Percentiles rank a stretch among this genome's conserved stretches.
These are phyloP conservation scores for Epichloe coenophiala DNA, from an alignment of 2,329 filamentous ascomycete species.

Conservation along the genomic window DNA sequence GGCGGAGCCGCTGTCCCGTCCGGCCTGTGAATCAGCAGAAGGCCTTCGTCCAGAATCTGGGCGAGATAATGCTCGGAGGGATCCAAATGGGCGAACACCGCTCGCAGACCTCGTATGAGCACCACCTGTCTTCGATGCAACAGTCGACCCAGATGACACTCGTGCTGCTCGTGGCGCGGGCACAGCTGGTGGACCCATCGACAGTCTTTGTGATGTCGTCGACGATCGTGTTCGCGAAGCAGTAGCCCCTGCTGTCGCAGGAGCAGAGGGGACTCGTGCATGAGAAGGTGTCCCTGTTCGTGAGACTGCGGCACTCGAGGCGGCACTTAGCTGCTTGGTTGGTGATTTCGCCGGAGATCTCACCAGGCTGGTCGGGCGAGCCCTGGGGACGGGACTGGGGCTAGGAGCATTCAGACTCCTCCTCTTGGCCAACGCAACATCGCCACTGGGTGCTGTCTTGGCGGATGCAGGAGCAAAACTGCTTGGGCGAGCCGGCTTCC, in stretches of 20 bases:
- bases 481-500: conserved; percentile 31
- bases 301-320: conserved; percentile 45
- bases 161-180: conserved; percentile 30
- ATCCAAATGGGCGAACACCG: conserved; percentile 26
- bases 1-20: conserved; percentile 24
- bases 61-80: conserved; percentile 22
- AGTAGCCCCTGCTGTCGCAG: conserved; percentile 11
- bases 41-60: conserved; percentile 27
- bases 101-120: conserved; percentile 24
- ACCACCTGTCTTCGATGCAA: conserved; percentile 18
- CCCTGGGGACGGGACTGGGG: conserved; percentile 54
- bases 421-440: conserved; percentile 44
- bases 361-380: conserved; percentile 41
- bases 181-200: conserved; percentile 53
- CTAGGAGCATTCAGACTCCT: conserved; percentile 60
- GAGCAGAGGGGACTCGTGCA: conserved; percentile 28
- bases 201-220: conserved; percentile 40
- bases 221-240: conserved; percentile 40
- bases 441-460: conserved; percentile 27
- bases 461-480: conserved; percentile 31
- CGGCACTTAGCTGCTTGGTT: conserved; percentile 52
- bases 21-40: conserved; percentile 33
- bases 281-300: conserved; percentile 53
- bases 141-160: conserved; percentile 31
- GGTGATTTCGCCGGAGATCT: conserved; percentile 69